Conservation (phyloP, 1,284 basidiomycete species). For the Ceratobasidium theobromae region DNA sequence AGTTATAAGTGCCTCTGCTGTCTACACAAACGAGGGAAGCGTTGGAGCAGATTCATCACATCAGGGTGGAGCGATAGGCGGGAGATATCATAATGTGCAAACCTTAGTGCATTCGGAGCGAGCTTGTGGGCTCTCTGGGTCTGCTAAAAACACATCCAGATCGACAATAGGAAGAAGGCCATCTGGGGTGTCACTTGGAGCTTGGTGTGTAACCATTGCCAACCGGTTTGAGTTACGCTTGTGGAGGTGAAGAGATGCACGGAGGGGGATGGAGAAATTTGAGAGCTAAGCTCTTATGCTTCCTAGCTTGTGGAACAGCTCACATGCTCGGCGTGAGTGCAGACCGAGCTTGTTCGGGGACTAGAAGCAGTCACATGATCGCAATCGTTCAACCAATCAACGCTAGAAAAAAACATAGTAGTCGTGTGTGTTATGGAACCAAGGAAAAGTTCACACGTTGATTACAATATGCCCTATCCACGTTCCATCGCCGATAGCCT, state of each 20-base stretch:
- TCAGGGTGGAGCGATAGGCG: neutral
- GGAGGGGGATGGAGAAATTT: neutral
- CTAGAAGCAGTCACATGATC: too few relatives aligned
- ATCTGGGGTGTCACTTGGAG: slow-evolving; percentile 1
- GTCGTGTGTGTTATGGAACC: too few relatives aligned
- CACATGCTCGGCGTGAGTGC: slow-evolving; percentile 3
- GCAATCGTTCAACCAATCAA: too few relatives aligned
- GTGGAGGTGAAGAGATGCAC: neutral
- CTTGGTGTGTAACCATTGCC: neutral
- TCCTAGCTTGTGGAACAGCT: neutral
- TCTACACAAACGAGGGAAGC: slow-evolving; percentile 46
- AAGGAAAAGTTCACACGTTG: too few relatives aligned
- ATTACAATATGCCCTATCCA: too few relatives aligned
- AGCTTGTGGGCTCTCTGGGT: slow-evolving; percentile 51
- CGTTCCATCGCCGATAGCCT: too few relatives aligned
- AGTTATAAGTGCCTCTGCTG: slow-evolving; percentile 74
- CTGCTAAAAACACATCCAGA: slow-evolving; percentile 68
- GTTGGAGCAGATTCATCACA: neutral
- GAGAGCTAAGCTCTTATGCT: neutral
- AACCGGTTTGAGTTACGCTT: neutral
- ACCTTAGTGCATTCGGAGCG: slow-evolving; percentile 71
- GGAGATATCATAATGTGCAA: slow-evolving; percentile 6
- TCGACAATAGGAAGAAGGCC: slow-evolving; percentile 65
- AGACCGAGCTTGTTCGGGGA: slow-evolving; percentile 14
- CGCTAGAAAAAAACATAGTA: too few relatives aligned